Conservation (phyloP, 176 grass and related monocot genomes). For the Pharus latifolius region DNA sequence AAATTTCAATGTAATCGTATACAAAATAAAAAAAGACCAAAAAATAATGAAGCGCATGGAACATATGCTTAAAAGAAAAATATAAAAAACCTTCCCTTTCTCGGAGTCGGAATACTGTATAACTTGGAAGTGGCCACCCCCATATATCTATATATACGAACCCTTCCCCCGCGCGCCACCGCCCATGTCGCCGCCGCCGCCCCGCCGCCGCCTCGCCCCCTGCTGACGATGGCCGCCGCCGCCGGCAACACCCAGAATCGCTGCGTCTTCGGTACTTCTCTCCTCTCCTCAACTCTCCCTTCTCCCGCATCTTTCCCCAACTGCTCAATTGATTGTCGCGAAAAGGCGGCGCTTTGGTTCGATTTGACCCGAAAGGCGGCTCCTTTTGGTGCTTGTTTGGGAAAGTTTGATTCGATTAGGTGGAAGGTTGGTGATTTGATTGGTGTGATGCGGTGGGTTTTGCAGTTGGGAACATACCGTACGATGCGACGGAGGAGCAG, state of each 20-base stretch:
- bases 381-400: neutral
- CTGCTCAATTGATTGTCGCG: neutral
- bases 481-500: conserved; percentile 90
- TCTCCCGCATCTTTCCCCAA: too few species aligned
- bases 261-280: conserved; percentile 80
- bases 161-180: neutral
- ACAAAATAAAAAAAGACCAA: too few species aligned
- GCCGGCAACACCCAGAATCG: conserved; percentile 51
- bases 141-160: too few species aligned
- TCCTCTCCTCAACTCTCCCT: neutral
- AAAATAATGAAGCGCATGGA: too few species aligned
- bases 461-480: conserved; percentile 93
- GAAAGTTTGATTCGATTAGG: neutral
- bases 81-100: too few species aligned
- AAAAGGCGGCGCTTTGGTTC: neutral
- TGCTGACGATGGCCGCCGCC: conserved; percentile 46
- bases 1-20: too few species aligned
- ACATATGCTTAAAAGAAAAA: too few species aligned
- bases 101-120: too few species aligned
- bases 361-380: neutral
- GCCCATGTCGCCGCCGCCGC: conserved; percentile 5
- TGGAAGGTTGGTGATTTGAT: neutral
- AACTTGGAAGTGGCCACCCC: too few species aligned
- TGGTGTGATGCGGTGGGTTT: conserved; percentile 5
- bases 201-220: neutral